A percentile compares a stretch with the other conserved stretches of the same genome.
These are phyloP conservation scores for Lecanicillium sp. DNA, from an alignment of 2,329 filamentous ascomycete genomes.

Conservation along the genomic window DNA sequence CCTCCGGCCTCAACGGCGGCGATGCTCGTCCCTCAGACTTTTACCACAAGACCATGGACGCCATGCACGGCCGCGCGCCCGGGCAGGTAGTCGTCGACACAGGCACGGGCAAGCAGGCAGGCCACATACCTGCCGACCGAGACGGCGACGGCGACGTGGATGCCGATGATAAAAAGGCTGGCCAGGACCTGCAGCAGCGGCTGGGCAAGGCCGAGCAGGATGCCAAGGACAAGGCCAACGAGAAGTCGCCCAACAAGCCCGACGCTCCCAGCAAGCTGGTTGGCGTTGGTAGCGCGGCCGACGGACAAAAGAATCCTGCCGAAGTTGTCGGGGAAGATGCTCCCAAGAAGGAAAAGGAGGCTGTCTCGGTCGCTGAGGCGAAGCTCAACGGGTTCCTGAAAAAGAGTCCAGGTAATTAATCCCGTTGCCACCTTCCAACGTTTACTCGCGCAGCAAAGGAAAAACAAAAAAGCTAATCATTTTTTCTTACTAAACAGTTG, in stretches of 20 bases:
- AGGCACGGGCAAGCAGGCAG: conserved; percentile 27
- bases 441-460: neutral
- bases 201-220: conserved; percentile 61
- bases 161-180: conserved; percentile 46
- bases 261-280: conserved; percentile 50
- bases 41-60: conserved; percentile 51
- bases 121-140: conserved; percentile 35
- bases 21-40: conserved; percentile 44
- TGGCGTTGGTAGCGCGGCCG: conserved; percentile 49
- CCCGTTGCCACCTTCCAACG: neutral
- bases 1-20: conserved; percentile 42
- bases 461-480: conserved; percentile 61
- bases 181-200: conserved; percentile 45
- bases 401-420: conserved; percentile 65
- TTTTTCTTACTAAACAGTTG: conserved; percentile 89
- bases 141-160: conserved; percentile 48
- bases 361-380: conserved; percentile 54
- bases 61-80: conserved; percentile 33
- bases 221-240: conserved; percentile 60
- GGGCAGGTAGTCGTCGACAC: conserved; percentile 32
- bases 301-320: conserved; percentile 36
- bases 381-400: conserved; percentile 76
- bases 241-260: conserved; percentile 54
- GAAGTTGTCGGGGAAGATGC: conserved; percentile 8
- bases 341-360: conserved; percentile 21